Conservation (phyloP, 495 filamentous ascomycete species). For the Lichenothelia convexa region DNA sequence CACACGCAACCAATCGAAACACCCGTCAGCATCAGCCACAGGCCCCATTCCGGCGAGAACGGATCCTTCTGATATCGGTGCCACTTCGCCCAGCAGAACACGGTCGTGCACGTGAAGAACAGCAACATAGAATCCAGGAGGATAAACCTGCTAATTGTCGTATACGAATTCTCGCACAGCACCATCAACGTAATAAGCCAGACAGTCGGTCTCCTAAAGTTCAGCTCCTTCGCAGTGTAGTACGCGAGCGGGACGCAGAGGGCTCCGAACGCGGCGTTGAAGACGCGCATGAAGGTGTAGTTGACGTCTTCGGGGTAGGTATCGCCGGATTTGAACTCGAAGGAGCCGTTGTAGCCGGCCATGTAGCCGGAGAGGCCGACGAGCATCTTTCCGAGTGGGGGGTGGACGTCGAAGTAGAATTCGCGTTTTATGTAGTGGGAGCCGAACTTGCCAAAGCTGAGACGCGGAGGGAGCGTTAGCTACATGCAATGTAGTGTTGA, state of each 20-base stretch:
- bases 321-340: conserved; percentile 98
- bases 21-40: conserved; percentile 81
- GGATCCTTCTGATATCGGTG: conserved; percentile 65
- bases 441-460: conserved; percentile 94
- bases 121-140: conserved; percentile 95
- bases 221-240: conserved; percentile 79
- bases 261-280: conserved; percentile 90
- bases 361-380: conserved; percentile 90
- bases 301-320: conserved; percentile 83
- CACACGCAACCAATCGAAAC: conserved; percentile 92
- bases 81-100: conserved; percentile 91
- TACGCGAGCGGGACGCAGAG: conserved; percentile 89
- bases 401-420: conserved; percentile 99
- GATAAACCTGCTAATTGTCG: conserved; percentile 95
- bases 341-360: conserved; percentile 96
- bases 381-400: conserved; percentile 93
- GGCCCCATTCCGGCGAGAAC: conserved; percentile 78
- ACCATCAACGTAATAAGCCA: conserved; percentile 96
- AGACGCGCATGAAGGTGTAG: conserved; percentile 96
- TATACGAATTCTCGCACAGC: conserved; percentile 95
- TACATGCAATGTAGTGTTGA: background rate
- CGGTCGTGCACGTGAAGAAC: conserved; percentile 92
- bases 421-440: conserved; percentile 97
- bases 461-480: background rate
- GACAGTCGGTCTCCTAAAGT: conserved; percentile 65